Base-by-base conservation (phyloP, 2,329 filamentous ascomycete species). In the Fusarium nurragi region DNA sequence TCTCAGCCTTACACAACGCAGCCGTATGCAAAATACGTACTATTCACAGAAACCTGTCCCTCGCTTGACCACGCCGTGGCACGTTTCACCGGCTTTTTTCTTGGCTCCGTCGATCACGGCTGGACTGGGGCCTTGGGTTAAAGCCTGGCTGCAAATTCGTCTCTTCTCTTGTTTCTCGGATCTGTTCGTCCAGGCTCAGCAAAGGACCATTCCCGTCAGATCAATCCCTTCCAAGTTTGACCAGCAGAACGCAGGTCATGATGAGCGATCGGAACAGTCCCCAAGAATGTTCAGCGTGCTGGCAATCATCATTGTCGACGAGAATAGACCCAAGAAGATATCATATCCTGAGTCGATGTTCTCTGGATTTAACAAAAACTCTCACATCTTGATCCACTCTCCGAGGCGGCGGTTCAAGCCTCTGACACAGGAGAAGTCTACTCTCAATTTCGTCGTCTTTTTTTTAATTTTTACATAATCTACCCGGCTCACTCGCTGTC, bases 1-100 rank as follows among this genome's bases (percentile, higher is more conserved):
- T 38, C 18, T 63, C 60, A 63, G 60, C 60, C 60, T 63, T 63
- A 63, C 38, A 57, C 36, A 44, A 22, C 41, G 47, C 22, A 38
- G 14, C 44, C 41, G 41, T 30, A 48, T n/a, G 40, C 34, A 13
- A 28, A 34, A 36, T 21, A 28, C 11, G 3, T 22, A 12, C 30
- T 13, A 8, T 34, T n/a, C 6, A 34, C 7, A 8, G 9, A 34
- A n/a, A n/a, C 16, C 14, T 7, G n/a, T n/a, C 7, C 25, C 10
- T 34, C 30, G 14, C 14, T 34, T 34, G 6, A 34, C 8, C 30
- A 34, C 8, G 25, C 6, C 22, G 23, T 58, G 62, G 53, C 56
- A 65, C 50, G 56, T 63, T 66, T 57, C 57, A 56, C 39, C 25
- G 34, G 30, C 46, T 16, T 40, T 37, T 30, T 26, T 49, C 46